These are phyloP conservation scores for Carex parvula DNA, from an alignment of 176 grass and related monocot species.

Conservation along the genomic window DNA sequence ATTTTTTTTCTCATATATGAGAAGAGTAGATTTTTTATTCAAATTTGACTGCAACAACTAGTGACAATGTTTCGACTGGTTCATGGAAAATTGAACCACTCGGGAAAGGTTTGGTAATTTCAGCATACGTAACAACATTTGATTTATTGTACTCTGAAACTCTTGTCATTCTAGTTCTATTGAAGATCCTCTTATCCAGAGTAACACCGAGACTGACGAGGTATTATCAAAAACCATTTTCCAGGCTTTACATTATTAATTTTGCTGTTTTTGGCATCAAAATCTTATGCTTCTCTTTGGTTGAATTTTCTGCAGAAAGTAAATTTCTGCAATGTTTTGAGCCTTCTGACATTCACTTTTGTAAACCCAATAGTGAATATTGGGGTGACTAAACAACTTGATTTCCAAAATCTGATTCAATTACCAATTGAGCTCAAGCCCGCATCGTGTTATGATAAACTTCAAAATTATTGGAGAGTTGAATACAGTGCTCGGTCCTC, in stretches of 20 bases:
- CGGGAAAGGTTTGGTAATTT: not conserved
- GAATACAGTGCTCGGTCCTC: conserved; percentile 47
- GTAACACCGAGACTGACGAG: conserved; percentile 32
- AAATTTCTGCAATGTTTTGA: conserved; percentile 38
- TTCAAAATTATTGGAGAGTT: conserved; percentile 61
- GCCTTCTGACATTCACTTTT: conserved; percentile 68
- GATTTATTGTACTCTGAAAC: conserved; percentile 25
- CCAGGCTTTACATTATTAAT: conserved; percentile 11
- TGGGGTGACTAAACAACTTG: conserved; percentile 81
- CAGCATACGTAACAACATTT: not conserved
- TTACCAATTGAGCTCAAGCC: conserved; percentile 70
- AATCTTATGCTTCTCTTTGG: conserved; percentile 30
- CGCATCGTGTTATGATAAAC: conserved; percentile 46
- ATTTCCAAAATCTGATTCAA: conserved; percentile 70
- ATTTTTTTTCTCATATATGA: not conserved
- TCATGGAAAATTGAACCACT: not conserved
- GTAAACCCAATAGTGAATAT: conserved; percentile 70
- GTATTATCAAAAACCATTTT: conserved; percentile 10
- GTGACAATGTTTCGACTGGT: not conserved
- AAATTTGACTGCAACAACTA: too few species aligned
- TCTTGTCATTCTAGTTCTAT: conserved; percentile 55
- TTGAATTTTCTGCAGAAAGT: conserved; percentile 41
- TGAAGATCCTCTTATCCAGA: conserved; percentile 66
- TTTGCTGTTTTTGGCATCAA: conserved; percentile 10
- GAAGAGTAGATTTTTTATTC: not conserved